A percentile compares a stretch with the other conserved stretches of the same genome.
phyloP scores from a whole-genome alignment of 352 stramenopile genomes.

The Pythium sp. region DNA sequence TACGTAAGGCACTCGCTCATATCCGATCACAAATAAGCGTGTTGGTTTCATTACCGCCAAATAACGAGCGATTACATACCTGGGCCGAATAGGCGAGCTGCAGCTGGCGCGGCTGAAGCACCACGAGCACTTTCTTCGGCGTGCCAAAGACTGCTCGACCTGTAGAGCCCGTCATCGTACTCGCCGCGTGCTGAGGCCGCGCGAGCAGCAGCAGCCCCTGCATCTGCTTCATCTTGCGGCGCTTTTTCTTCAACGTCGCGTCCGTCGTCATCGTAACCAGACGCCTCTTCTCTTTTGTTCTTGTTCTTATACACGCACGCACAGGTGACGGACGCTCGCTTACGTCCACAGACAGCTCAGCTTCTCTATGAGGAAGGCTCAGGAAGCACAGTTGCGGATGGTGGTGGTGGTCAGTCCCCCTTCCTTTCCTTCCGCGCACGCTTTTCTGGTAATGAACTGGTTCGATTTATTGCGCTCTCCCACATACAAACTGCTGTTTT shows the following conservation, averaged over 20 bases:
- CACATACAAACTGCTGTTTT: slow-evolving; percentile 6
- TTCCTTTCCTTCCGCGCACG: not conserved
- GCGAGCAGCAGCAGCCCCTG: slow-evolving; percentile 66
- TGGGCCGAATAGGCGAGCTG: slow-evolving; percentile 65
- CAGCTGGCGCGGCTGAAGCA: slow-evolving; percentile 67
- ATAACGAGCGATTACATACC: slow-evolving; percentile 15
- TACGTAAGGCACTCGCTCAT: not conserved
- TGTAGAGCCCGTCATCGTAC: not conserved
- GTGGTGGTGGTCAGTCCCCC: not conserved
- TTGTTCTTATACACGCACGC: not conserved
- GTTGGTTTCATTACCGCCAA: not conserved
- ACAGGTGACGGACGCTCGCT: not conserved
- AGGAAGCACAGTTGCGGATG: not conserved
- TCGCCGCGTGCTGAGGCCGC: slow-evolving; percentile 24
- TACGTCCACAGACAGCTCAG: not conserved
- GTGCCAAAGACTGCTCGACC: slow-evolving; percentile 14
- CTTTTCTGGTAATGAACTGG: slow-evolving; percentile 13
- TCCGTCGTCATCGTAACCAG: slow-evolving; percentile 28
- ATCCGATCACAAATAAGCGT: too few relatives aligned
- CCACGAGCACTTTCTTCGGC: slow-evolving; percentile 48
- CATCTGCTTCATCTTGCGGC: slow-evolving; percentile 80
- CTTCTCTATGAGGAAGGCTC: not conserved
- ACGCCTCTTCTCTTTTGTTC: not conserved
- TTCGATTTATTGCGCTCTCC: slow-evolving; percentile 24
- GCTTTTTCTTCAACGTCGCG: slow-evolving; percentile 37